Base-by-base conservation (phyloP, 768 basidiomycete species). In the Termitomyces sp. region DNA sequence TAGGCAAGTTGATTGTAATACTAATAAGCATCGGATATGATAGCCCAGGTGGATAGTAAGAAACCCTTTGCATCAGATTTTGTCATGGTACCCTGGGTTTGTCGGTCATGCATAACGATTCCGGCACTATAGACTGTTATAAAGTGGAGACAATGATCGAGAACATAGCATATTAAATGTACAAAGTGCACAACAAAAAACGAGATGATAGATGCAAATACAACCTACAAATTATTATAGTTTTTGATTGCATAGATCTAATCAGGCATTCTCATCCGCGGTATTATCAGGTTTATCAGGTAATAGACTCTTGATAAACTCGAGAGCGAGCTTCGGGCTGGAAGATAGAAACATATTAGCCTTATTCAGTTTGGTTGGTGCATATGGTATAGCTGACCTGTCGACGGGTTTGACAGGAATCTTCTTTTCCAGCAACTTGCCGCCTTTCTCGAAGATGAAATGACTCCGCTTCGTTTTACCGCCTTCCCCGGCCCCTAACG, bases 391-490 rank as follows among this genome's bases (percentile, higher is more conserved):
- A 14, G 9, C 75, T 53, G 54, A 88, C 91, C 92, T 96, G 55
- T 95, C 91, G 0, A 68, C 85, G 1, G 94, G 91, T 66, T 93
- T 89, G 49, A 96, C 94, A 1, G 92, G 91, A 15, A 91, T 73
- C 66, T 84, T 85, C 74, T 85, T 91, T 15, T 95, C 87, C 3
- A 96, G 71, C 43, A 98, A 76, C 69, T 91, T 91, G 1, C 94
- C 95, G 6, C 92, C 94, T 69, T 91, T 89, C 62, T 84, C 90
- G 63, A 98, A 96, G 63, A 98, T 83, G 70, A 96, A 97, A 70
- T 96, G 94, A 61, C 91, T 94, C 14, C 95, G 84, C 73, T 91
- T 91, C 52, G 91, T 92, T 75, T 84, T 90, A 37, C 86, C 89
- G 9, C 86, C 85, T 37, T 82, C 82, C 0, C 80, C 86, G 14